A percentile compares a stretch with the other conserved stretches of the same genome.
Conservation (phyloP, 345 rosid genomes). For the Excoecaria agallocha region DNA sequence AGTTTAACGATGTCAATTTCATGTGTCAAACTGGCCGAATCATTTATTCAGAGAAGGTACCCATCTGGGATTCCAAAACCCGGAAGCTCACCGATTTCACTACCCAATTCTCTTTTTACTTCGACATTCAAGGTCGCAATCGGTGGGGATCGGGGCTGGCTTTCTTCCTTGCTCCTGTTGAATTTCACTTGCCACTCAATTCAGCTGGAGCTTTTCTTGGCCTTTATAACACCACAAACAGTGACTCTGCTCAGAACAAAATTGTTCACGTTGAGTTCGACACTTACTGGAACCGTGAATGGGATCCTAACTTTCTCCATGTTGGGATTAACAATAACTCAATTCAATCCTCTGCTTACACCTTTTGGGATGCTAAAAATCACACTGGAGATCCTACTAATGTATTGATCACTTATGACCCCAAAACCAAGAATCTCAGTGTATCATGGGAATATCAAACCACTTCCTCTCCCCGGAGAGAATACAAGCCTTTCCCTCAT, state of each 20-base stretch:
- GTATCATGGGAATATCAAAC: slow-evolving; percentile 5
- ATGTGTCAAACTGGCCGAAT: slow-evolving; percentile 25
- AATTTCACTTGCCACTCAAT: slow-evolving; percentile 27
- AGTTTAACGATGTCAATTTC: slow-evolving; percentile 16
- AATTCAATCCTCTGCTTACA: not conserved
- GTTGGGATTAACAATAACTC: slow-evolving; percentile 4
- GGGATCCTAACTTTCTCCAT: not conserved
- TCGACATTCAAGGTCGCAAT: not conserved
- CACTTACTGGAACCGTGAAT: not conserved
- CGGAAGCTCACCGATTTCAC: slow-evolving; percentile 27
- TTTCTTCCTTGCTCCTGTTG: slow-evolving; percentile 32
- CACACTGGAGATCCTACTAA: not conserved
- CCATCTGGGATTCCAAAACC: slow-evolving; percentile 26
- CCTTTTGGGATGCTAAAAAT: not conserved
- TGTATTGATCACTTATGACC: not conserved
- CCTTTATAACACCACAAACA: slow-evolving; percentile 22
- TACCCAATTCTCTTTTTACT: slow-evolving; percentile 23
- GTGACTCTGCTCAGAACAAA: slow-evolving; percentile 10
- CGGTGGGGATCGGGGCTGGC: slow-evolving; percentile 23
- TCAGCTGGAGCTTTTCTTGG: slow-evolving; percentile 30
- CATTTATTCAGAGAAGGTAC: slow-evolving; percentile 19
- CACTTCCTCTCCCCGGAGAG: not conserved
- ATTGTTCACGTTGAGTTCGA: slow-evolving; percentile 1
- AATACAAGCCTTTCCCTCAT: slow-evolving; percentile 4
- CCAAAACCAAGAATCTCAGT: not conserved